Base-by-base conservation (phyloP, 345 rosid genomes). In the Melaleuca alternifolia region DNA sequence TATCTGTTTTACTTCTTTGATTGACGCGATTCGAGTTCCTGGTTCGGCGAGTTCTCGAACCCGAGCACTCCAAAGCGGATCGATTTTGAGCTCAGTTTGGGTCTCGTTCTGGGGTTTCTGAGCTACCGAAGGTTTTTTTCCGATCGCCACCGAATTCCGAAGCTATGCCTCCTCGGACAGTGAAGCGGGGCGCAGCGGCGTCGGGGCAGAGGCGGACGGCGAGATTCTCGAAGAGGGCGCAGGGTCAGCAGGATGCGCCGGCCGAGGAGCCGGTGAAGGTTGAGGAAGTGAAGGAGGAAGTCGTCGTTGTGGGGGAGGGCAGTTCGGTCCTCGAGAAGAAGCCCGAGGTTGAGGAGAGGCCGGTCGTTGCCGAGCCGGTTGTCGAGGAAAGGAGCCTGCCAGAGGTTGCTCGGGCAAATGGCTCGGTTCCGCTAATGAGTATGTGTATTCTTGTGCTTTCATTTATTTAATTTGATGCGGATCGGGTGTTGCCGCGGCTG, bases 101-200 rank as follows among this genome's bases (percentile, higher is more conserved):
- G 44, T 44, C 11, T 24, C 61, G 61, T 56, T 10, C 61, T n/a
- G 61, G 12, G 28, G n/a, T 56, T 24, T 20, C 61, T 56, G 61
- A 56, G 61, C 61, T 24, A 52, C 6, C 54, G 20, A 15, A 15
- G 54, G 20, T 20, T 52, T 52, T 56, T 52, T 52, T 56, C 5
- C n/a, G 28, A 56, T 56, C 61, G n/a, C 81, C 11, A 41, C 4
- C 57, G 57, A 54, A 54, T 20, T 8, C 1, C 54, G 54, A 52
- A 52, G 54, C 54, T 41, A 96, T 96, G 99, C 97, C 98, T 89
- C 99, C 99, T 14, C 90, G 94, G 84, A 85, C 87, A 46, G 93
- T 91, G 84, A 96, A 96, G 90, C 93, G 97, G 83, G 98, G 97
- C 71, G 95, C 90, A 28, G 92, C 95, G 15, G 93, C 91, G 9